phyloP scores from a whole-genome alignment of 371 early-diverging fungal species.

The Rhizopus arrhizus region DNA sequence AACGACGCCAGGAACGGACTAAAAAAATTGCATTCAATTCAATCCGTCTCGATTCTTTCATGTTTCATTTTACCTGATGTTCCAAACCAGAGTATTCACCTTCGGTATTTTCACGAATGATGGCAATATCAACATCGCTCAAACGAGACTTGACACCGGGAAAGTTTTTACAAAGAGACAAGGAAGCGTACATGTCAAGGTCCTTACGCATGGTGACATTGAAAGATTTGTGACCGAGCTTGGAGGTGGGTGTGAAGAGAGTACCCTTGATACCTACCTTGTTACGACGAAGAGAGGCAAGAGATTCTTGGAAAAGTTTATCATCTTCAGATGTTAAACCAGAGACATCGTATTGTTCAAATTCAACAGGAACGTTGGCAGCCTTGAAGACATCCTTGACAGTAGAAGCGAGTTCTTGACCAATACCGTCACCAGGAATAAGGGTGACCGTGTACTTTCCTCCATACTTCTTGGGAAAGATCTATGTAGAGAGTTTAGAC shows the following conservation, averaged over 20 bases:
- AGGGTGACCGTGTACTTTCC: conserved; percentile 71
- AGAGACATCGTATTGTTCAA: conserved; percentile 93
- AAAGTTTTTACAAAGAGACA: conserved; percentile 84
- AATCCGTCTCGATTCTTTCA: not conserved
- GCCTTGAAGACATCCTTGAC: conserved; percentile 94
- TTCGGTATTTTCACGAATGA: conserved; percentile 98
- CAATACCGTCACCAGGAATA: conserved; percentile 98
- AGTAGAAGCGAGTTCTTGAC: conserved; percentile 85
- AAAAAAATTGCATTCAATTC: not conserved
- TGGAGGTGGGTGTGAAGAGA: conserved; percentile 88
- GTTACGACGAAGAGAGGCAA: conserved; percentile 90
- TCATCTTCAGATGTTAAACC: conserved; percentile 80
- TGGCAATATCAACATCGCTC: conserved; percentile 90
- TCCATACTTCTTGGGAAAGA: conserved; percentile 14
- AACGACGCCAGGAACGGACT: conserved; percentile 96
- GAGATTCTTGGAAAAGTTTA: conserved; percentile 77
- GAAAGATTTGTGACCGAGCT: conserved; percentile 84
- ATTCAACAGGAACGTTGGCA: conserved; percentile 89
- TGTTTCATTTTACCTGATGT: conserved; percentile 69
- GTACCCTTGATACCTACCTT: conserved; percentile 97
- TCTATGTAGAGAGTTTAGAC: not conserved
- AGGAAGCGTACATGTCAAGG: conserved; percentile 94
- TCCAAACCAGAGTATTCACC: conserved; percentile 98
- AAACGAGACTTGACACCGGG: conserved; percentile 83
- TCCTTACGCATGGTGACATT: conserved; percentile 94